These are phyloP conservation scores for Coix lacrymajobi DNA, from an alignment of 176 grass and related monocot species.

Conservation along the genomic window DNA sequence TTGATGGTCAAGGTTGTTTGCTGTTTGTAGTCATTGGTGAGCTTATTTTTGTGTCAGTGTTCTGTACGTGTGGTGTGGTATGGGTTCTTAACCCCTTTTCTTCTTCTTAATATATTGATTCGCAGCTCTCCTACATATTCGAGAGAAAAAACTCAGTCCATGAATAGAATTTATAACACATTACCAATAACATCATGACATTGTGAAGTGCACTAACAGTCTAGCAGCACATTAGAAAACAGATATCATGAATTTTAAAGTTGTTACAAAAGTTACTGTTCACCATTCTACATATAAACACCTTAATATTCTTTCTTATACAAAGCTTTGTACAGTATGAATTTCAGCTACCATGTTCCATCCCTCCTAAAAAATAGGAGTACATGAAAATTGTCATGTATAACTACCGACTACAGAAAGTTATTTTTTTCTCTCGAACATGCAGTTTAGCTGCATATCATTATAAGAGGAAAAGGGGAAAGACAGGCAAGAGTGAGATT, in stretches of 20 bases:
- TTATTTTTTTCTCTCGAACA: background rate
- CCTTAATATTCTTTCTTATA: background rate
- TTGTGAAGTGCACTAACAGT: background rate
- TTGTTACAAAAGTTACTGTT: background rate
- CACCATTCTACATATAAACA: background rate
- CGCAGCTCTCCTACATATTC: background rate
- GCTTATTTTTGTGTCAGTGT: background rate
- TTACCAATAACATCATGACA: background rate
- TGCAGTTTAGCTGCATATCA: background rate
- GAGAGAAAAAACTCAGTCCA: background rate
- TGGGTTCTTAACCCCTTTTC: background rate
- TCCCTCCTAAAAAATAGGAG: background rate
- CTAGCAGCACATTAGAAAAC: background rate
- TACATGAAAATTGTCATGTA: background rate
- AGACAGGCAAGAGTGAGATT: background rate
- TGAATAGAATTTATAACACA: background rate
- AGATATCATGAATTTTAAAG: background rate
- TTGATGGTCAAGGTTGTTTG: background rate
- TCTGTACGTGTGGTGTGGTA: background rate
- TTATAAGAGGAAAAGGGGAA: background rate
- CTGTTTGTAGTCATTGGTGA: background rate
- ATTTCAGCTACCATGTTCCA: background rate
- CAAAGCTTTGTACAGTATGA: background rate
- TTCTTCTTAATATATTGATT: background rate
- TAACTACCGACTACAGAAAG: background rate